Evolutionary conservation across 2,329 filamentous ascomycete genomes (phyloP).

Genomic region (Pyrenochaeta sp.): DNA sequence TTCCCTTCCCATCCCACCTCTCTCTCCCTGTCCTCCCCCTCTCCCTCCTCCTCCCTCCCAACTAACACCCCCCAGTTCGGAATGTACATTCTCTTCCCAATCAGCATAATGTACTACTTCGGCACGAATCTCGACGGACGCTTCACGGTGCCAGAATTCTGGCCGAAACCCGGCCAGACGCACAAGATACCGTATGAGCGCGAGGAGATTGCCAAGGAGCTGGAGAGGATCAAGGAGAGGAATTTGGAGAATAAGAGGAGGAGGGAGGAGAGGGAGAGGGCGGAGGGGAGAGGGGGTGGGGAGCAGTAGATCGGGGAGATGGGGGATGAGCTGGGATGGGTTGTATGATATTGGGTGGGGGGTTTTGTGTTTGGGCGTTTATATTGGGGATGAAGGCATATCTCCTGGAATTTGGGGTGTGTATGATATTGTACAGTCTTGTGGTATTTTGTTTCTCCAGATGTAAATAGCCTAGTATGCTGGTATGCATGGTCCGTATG

Average conservation of each 20-base stretch:
- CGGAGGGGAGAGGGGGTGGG: slow-evolving; percentile 24
- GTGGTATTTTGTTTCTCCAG: no score
- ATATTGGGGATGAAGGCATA: slow-evolving; percentile 2
- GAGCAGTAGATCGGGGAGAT: slow-evolving; percentile 13
- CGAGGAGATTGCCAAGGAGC: slow-evolving; percentile 84
- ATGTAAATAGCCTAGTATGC: no score
- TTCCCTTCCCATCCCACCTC: slow-evolving; percentile 15
- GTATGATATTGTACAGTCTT: slow-evolving; percentile 34
- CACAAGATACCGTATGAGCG: slow-evolving; percentile 78
- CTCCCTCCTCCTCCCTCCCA: slow-evolving; percentile 4
- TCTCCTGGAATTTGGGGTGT: slow-evolving; percentile 7
- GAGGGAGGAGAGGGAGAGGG: slow-evolving; percentile 53
- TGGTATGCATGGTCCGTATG: no score
- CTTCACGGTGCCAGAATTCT: slow-evolving; percentile 90
- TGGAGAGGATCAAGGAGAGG: slow-evolving; percentile 70
- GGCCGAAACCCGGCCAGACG: slow-evolving; percentile 82
- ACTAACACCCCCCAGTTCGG: slow-evolving; percentile 73
- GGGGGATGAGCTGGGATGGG: background rate
- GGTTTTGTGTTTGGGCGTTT: no score
- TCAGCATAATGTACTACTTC: slow-evolving; percentile 99
- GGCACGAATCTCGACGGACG: slow-evolving; percentile 91
- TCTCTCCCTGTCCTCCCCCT: background rate
- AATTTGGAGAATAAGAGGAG: slow-evolving; percentile 57
- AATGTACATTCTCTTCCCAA: slow-evolving; percentile 98
- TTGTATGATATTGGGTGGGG: no score